These are phyloP conservation scores for Hemisphaericaspora xylofermentans DNA, from an alignment of 1,139 yeast genomes.

Conservation along the genomic window DNA sequence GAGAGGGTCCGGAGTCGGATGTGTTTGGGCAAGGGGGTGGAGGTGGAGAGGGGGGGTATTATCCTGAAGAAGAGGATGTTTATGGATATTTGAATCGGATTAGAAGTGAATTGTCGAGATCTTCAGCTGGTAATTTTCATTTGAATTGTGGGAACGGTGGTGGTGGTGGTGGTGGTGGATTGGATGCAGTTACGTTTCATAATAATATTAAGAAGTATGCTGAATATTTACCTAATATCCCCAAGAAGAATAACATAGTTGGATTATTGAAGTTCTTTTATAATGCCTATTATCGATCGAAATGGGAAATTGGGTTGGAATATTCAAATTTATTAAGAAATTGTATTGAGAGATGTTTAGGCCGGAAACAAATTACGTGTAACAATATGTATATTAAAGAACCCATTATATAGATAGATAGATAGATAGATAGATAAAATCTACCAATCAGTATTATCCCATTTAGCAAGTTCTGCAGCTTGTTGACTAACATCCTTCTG, in stretches of 20 bases:
- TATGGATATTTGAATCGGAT: constrained; percentile 36
- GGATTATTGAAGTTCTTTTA: constrained; percentile 50
- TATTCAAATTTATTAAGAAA: constrained; percentile 50
- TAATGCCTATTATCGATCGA: constrained; percentile 36
- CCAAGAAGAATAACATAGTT: constrained; percentile 32
- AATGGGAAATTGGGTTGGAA: constrained; percentile 58
- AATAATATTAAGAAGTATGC: constrained; percentile 17
- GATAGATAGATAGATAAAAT: neutral
- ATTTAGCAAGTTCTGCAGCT: constrained; percentile 67
- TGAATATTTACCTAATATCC: constrained; percentile 14
- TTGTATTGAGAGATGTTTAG: constrained; percentile 53
- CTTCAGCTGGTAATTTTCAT: constrained; percentile 13
- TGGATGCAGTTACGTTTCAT: constrained; percentile 14
- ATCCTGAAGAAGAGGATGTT: constrained; percentile 34
- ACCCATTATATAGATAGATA: neutral
- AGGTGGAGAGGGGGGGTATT: constrained; percentile 11
- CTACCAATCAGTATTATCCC: constrained; percentile 64
- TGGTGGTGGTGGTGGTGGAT: too few relatives aligned
- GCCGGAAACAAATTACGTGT: constrained; percentile 43
- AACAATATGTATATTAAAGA: constrained; percentile 41
- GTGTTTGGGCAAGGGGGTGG: constrained; percentile 18
- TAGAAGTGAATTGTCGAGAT: constrained; percentile 34
- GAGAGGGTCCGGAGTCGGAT: constrained; percentile 55
- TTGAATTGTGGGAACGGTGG: constrained; percentile 6
- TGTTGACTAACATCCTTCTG: constrained; percentile 81